Percentiles rank a stretch among this genome's conserved stretches.
phyloP scores from a whole-genome alignment of 495 filamentous ascomycete species.

The Penicillium parvum region DNA sequence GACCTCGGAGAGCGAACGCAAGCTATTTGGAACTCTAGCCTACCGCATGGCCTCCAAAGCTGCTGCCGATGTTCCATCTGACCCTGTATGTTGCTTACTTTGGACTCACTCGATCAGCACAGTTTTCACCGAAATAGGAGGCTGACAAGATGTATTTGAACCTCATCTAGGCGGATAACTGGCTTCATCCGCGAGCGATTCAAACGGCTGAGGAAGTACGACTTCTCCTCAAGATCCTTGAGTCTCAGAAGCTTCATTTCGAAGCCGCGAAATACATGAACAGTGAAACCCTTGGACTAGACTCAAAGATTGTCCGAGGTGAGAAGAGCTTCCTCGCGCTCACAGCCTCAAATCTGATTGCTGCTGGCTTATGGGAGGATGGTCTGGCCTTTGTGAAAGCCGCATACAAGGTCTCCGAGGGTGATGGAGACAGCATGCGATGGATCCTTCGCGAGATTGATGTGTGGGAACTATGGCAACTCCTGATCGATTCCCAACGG shows the following conservation, averaged over 20 bases:
- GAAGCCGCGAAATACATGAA: constrained; percentile 50
- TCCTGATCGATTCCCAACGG: constrained; percentile 28
- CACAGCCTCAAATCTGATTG: constrained; percentile 43
- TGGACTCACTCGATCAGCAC: background rate
- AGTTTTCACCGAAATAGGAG: background rate
- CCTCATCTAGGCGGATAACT: constrained; percentile 10
- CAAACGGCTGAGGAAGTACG: constrained; percentile 52
- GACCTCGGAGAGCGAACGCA: constrained; percentile 45
- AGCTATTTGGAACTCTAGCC: constrained; percentile 54
- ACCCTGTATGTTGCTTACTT: constrained; percentile 31
- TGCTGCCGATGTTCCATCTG: constrained; percentile 45
- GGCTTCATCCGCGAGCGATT: constrained; percentile 47
- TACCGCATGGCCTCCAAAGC: constrained; percentile 58
- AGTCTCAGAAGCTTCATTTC: constrained; percentile 38
- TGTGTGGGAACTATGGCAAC: constrained; percentile 57
- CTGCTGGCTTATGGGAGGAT: constrained; percentile 43
- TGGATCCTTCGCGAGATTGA: constrained; percentile 45
- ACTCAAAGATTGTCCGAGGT: constrained; percentile 48
- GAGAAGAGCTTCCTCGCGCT: constrained; percentile 47
- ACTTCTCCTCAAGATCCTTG: constrained; percentile 50
- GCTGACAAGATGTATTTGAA: background rate
- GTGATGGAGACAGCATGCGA: constrained; percentile 30
- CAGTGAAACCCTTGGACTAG: constrained; percentile 46
- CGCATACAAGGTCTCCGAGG: constrained; percentile 33
- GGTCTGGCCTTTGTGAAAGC: constrained; percentile 40